phyloP scores from a whole-genome alignment of 768 basidiomycete species.

The Boletus sp. region DNA sequence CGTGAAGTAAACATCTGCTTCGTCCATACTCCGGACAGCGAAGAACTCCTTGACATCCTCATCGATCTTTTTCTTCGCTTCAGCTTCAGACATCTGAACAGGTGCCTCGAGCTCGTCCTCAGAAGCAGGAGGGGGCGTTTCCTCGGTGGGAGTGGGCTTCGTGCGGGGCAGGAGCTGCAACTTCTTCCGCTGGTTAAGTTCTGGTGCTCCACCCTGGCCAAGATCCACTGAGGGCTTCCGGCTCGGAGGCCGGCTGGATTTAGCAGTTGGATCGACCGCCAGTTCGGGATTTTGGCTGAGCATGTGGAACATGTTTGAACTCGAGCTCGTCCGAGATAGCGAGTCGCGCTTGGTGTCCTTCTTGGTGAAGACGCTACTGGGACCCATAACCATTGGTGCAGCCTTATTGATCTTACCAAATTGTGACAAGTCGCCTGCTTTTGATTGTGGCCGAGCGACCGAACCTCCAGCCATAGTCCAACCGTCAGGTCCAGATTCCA shows the following conservation, averaged over 20 bases:
- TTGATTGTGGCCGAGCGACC: constrained; percentile 56
- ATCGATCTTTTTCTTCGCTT: constrained; percentile 71
- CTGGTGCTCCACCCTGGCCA: constrained; percentile 42
- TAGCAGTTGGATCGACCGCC: constrained; percentile 48
- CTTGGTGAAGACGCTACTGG: constrained; percentile 81
- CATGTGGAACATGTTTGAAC: constrained; percentile 86
- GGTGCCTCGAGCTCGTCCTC: constrained; percentile 48
- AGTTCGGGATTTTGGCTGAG: constrained; percentile 65
- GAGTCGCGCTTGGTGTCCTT: constrained; percentile 70
- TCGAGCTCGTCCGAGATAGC: constrained; percentile 76
- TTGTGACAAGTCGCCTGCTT: constrained; percentile 82
- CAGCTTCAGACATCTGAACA: constrained; percentile 59
- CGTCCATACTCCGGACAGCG: constrained; percentile 76
- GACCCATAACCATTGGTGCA: constrained; percentile 74
- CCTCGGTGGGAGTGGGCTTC: constrained; percentile 53
- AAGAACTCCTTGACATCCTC: constrained; percentile 89
- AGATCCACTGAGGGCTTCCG: constrained; percentile 54
- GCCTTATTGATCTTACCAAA: constrained; percentile 86
- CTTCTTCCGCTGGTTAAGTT: constrained; percentile 60
- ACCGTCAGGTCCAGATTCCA: constrained; percentile 73
- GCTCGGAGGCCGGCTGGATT: constrained; percentile 51
- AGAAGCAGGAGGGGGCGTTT: constrained; percentile 43
- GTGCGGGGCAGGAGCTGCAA: constrained; percentile 78
- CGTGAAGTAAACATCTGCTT: constrained; percentile 85
- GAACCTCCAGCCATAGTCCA: constrained; percentile 73